Evolutionary conservation across 768 basidiomycete species (phyloP).

Genomic region (Trametes coccinea): DNA sequence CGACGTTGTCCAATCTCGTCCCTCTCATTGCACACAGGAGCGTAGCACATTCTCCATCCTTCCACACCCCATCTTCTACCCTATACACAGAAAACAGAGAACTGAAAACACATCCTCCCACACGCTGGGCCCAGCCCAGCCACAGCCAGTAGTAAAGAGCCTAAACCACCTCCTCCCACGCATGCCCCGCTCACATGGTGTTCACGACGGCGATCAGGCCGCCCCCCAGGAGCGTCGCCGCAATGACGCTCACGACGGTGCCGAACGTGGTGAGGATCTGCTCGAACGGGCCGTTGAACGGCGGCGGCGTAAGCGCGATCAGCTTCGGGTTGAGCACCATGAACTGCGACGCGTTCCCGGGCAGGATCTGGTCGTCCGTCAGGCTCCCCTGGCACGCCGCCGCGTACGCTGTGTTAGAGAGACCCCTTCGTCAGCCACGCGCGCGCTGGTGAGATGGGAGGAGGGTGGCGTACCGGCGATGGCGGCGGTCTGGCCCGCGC

Average conservation of each 20-base stretch:
- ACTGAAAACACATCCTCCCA: background rate
- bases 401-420: no score
- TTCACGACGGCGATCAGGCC: constrained; percentile 53
- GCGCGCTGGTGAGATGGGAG: background rate
- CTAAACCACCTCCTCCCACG: no score
- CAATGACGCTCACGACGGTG: constrained; percentile 45
- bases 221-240: constrained; percentile 48
- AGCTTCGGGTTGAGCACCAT: constrained; percentile 39
- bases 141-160: background rate
- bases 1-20: background rate
- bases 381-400: constrained; percentile 42
- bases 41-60: constrained; percentile 1
- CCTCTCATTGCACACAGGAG: background rate
- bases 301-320: constrained; percentile 46
- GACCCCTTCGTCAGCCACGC: background rate
- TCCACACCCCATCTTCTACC: background rate
- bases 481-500: constrained; percentile 60
- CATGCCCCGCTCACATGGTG: constrained; percentile 41
- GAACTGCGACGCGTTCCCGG: constrained; percentile 23
- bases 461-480: constrained; percentile 47
- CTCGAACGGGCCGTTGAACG: constrained; percentile 64
- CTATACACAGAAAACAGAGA: background rate
- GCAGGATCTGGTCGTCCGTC: constrained; percentile 14
- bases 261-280: constrained; percentile 45
- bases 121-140: constrained; percentile 7